Evolutionary conservation across 352 stramenopile genomes (phyloP).

Genomic region (Pythium aristosporum): DNA sequence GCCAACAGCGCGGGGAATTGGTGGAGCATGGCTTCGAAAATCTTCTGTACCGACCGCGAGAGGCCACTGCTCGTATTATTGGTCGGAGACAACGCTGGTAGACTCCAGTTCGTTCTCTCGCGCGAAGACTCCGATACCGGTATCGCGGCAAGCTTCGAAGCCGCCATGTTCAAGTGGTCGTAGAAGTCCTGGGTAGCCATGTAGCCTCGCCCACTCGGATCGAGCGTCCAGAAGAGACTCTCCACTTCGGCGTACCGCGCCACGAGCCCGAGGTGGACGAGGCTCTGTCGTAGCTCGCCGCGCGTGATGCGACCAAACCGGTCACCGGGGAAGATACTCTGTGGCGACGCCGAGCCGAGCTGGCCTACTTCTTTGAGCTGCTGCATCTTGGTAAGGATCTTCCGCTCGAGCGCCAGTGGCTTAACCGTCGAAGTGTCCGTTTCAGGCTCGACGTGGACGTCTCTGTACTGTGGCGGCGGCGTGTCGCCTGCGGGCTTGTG

Average conservation of each 20-base stretch:
- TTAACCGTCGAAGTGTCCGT: constrained; percentile 14
- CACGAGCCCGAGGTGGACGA: constrained; percentile 62
- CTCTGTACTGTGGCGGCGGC: neutral
- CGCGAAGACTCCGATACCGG: neutral
- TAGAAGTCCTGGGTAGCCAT: constrained; percentile 61
- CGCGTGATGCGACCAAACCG: constrained; percentile 69
- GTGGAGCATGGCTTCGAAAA: constrained; percentile 64
- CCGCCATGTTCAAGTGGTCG: constrained; percentile 45
- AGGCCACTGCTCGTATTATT: neutral
- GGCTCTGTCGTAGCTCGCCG: constrained; percentile 69
- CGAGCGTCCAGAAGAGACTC: constrained; percentile 70
- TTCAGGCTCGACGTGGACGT: neutral
- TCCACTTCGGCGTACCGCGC: constrained; percentile 71
- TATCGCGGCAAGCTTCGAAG: constrained; percentile 6
- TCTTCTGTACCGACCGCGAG: constrained; percentile 64
- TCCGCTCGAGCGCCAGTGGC: constrained; percentile 41
- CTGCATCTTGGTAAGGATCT: constrained; percentile 59
- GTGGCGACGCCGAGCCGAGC: constrained; percentile 41
- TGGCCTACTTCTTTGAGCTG: constrained; percentile 67
- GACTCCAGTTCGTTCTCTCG: constrained; percentile 17
- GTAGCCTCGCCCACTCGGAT: constrained; percentile 62
- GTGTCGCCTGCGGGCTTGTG: neutral
- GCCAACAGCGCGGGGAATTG: constrained; percentile 40
- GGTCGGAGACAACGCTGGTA: constrained; percentile 35
- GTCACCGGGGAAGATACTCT: constrained; percentile 70